Evolutionary conservation across 1,139 yeast genomes (phyloP), one percentile per base, ranked within the genome.

Genomic region (Tardiomyces digboiensis): DNA sequence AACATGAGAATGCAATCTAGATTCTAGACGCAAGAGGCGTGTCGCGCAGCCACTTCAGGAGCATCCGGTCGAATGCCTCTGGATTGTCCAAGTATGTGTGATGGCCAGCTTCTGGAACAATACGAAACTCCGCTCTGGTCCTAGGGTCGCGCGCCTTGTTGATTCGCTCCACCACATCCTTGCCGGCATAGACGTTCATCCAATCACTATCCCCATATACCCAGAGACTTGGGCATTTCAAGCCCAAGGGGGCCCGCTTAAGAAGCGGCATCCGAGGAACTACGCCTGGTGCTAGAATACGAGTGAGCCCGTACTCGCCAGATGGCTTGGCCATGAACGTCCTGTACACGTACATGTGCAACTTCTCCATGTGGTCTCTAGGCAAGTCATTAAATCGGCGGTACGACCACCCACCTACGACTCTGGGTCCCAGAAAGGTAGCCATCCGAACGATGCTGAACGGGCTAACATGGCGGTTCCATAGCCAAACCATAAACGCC

Each of bases 181-280:
- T 54, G 1, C 95, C 96, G 0, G 93, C 91, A 39, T 73, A 75
- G 1, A 74, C 66, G 58, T 84, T 82, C 97, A 88, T 88, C 75
- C 91, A 88, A 59, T 88, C 97, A 51, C 71, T 76, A 51, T 82
- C 80, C 0, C 97, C 97, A 59, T 87, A 88, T 40, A 86, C 61
- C 64, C 88, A 71, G 2, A 77, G 59, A 16, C 75, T 68, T 29
- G 76, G 75, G 21, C 71, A 70, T n/a, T 33, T n/a, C 36, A 65
- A 57, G 29, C 76, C 56, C 1, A 59, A 52, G 1, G 60, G 54
- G 38, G 82, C 65, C 47, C 84, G 75, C 58, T 87, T 94, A 51
- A 75, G 66, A 44, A 88, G 68, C 1, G 96, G 95, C 64, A 77
- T 74, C 44, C 80, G 76, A 16, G 89, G 86, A 5, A 80, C 75